Base-by-base conservation (phyloP, 2,329 filamentous ascomycete species). In the Colletotrichum liaoningense region DNA sequence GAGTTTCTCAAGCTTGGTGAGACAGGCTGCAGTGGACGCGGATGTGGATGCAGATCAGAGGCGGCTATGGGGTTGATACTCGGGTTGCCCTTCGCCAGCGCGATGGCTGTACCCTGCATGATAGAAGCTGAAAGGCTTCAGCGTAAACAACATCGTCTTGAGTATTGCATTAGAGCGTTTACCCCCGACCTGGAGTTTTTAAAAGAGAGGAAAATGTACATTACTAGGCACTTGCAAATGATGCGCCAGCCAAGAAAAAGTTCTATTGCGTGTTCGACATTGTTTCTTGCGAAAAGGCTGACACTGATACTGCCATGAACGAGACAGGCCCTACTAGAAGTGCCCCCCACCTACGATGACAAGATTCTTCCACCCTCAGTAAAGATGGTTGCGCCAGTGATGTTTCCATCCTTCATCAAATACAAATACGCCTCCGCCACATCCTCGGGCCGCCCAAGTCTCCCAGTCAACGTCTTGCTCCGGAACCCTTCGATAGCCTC, bases 351-450 rank as follows among this genome's bases (percentile, higher is more conserved):
- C 19, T n/a, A 49, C 9, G 66, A 56, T 6, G 59, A 46, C 55
- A 65, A 6, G 22, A 49, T 56, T 12, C 55, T 28, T 4, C 80
- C 80, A 4, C 78, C 77, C 49, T 79, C 75, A 2, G 76, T 77
- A 35, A 66, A 75, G 22, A 83, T 76, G 16, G 80, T 72, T 1
- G 77, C 76, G 0, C 83, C 84, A 0, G 83, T 85, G 5, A 78
- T 78, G 75, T 83, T 82, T 1, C 77, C 78, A 73, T 85, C 82
- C 76, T 83, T 86, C 82, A 86, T 85, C 54, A 83, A 76, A 70
- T 84, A 86, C 14, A 86, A 56, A 69, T 85, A 87, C 12, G 81
- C 81, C 75, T 86, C 85, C 0, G 83, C 84, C 33, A 85, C 78
- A 54, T 86, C 83, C 42, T 84, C 82, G 0, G 83, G 79, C 30